phyloP scores from a whole-genome alignment of 108 stramenopile species.

The Skeletonema costatum region DNA sequence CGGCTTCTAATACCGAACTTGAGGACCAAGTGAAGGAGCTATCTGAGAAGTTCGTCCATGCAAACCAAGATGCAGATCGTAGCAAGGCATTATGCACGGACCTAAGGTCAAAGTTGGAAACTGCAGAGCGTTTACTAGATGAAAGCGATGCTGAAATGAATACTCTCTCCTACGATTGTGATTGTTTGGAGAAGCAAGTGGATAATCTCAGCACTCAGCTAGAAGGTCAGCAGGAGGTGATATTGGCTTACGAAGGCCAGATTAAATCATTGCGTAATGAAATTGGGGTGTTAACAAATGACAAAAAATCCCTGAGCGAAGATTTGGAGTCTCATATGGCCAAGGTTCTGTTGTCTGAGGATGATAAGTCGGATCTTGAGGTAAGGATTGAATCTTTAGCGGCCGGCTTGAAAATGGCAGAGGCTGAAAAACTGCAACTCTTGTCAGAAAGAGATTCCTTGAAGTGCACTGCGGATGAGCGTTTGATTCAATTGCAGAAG shows the following conservation, averaged over 20 bases:
- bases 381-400: not conserved
- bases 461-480: not conserved
- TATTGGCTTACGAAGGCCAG: not conserved
- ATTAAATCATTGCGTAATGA: not conserved
- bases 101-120: constrained; percentile 28
- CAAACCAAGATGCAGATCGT: not conserved
- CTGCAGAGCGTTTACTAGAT: constrained; percentile 29
- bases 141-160: constrained; percentile 33
- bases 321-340: not conserved
- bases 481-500: not conserved
- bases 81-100: constrained; percentile 12
- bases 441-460: not conserved
- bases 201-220: constrained; percentile 5
- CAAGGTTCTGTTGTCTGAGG: not conserved
- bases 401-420: not conserved
- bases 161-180: constrained; percentile 9
- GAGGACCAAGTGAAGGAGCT: not conserved
- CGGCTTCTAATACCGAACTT: not conserved
- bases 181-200: constrained; percentile 8
- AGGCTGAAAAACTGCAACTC: not conserved
- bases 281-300: not conserved
- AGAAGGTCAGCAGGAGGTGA: not conserved
- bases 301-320: not conserved
- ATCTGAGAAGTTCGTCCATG: not conserved
- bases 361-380: not conserved